These are phyloP conservation scores for Moringa oleifera DNA, from an alignment of 345 rosid species.

Conservation along the genomic window DNA sequence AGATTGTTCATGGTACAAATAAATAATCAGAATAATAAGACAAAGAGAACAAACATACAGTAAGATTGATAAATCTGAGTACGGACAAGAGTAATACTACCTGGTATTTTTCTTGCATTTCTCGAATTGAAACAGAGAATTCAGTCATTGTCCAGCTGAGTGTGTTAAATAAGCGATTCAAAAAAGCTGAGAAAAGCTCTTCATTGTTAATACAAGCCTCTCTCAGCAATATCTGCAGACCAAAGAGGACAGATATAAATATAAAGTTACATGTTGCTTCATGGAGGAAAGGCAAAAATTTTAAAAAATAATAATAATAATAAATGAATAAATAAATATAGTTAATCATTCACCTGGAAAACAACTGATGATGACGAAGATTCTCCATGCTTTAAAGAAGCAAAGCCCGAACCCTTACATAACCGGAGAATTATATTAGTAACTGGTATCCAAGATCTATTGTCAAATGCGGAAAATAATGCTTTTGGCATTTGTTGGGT, in stretches of 20 bases:
- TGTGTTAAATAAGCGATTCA: conserved; percentile 89
- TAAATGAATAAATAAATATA: not conserved
- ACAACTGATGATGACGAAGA: conserved; percentile 72
- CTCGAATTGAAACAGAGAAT: conserved; percentile 88
- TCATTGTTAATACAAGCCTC: conserved; percentile 70
- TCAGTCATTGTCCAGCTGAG: conserved; percentile 98
- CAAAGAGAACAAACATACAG: not conserved
- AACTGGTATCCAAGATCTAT: conserved; percentile 91
- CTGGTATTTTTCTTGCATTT: conserved; percentile 96
- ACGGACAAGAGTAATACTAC: conserved; percentile 20
- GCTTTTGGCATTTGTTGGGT: conserved; percentile 68
- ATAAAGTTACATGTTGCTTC: conserved; percentile 4
- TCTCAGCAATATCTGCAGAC: conserved; percentile 55
- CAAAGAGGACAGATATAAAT: conserved; percentile 13
- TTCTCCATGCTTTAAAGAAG: conserved; percentile 78
- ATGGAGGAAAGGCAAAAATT: not conserved
- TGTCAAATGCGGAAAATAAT: conserved; percentile 83
- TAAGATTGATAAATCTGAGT: not conserved
- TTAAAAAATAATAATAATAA: too few species aligned
- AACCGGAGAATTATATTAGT: conserved; percentile 86
- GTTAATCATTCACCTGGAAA: conserved; percentile 60
- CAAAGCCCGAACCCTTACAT: conserved; percentile 80
- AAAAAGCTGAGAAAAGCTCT: conserved; percentile 76
- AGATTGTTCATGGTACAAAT: not conserved
- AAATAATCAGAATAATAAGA: too few species aligned